Base-by-base conservation (phyloP, 768 basidiomycete genomes). In the Lactifluus rugatus region DNA sequence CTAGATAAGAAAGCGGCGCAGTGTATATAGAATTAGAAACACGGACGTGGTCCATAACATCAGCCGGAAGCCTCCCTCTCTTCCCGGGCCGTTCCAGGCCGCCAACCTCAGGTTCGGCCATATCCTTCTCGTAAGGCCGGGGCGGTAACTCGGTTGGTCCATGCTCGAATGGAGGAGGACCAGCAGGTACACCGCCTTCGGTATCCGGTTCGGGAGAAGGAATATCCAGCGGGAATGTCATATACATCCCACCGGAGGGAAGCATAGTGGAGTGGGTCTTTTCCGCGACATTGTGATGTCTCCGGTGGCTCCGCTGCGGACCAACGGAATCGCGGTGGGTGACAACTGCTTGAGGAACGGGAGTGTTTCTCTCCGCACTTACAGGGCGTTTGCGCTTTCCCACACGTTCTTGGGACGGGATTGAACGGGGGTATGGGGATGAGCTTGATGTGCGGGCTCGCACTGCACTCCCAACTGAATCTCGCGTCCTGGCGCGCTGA, bases 211-310 rank as follows among this genome's bases (percentile, higher is more conserved):
- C 58, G 34, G 61, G 58, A 57, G 59, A 60, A 23, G 55, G 48
- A n/a, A 60, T 62, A 11, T 60, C 58, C 36, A 62, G 23, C 48
- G 61, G 61, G 45, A 62, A 62, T 0, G 61, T 62, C 58, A 62
- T 62, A 31, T 47, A 61, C 61, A 62, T 61, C 23, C 61, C 58
- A 54, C 61, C 61, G 44, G 61, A 62, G n/a, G 58, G 58, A 21
- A 62, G 53, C 6, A 62, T 44, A n/a, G 58, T 62, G n/a, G 61
- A 60, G 16, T 62, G 61, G 25, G 61, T 60, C 48, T 60, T 60
- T 51, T 62, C 61, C 16, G 58, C 61, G 2, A 62, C 48, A 8
- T 62, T 62, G 53, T 62, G 59, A 19, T 60, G 58, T 34, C 61
- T 45, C 36, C 61, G 44, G 25, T 62, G 59, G 34, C 49, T 56